phyloP scores from a whole-genome alignment of 169 alveolate species.

The Plasmodium knowlesi region DNA sequence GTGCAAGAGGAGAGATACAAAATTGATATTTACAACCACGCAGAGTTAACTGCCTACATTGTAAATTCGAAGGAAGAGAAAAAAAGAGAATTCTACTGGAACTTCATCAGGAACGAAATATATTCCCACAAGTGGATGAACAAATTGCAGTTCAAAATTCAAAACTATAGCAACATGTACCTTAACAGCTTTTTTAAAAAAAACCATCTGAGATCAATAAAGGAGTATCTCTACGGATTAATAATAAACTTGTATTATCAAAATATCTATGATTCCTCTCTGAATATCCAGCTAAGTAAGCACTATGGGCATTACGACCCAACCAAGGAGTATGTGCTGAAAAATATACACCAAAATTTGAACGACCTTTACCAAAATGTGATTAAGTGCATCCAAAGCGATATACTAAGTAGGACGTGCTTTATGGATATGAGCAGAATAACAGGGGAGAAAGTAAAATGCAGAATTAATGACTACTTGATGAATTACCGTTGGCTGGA shows the following conservation, averaged over 20 bases:
- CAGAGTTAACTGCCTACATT: conserved; percentile 59
- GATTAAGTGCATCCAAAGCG: conserved; percentile 9
- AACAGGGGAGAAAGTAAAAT: conserved; percentile 4
- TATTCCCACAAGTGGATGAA: conserved; percentile 69
- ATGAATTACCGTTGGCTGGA: conserved; percentile 63
- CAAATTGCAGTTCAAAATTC: conserved; percentile 57
- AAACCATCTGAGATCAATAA: conserved; percentile 11
- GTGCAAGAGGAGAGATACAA: conserved; percentile 39
- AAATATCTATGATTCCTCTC: conserved; percentile 52
- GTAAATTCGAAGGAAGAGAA: conserved; percentile 72
- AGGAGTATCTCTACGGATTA: conserved; percentile 25
- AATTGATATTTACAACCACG: conserved; percentile 57
- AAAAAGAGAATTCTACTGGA: conserved; percentile 59
- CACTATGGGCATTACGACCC: conserved; percentile 46
- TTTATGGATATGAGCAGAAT: not conserved
- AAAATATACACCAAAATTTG: conserved; percentile 30
- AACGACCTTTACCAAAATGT: conserved; percentile 38
- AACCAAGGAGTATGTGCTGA: conserved; percentile 7
- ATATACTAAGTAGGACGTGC: conserved; percentile 12
- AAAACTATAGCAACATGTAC: conserved; percentile 55
- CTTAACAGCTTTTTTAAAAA: conserved; percentile 45
- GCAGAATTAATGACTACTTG: conserved; percentile 41
- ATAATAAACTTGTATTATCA: conserved; percentile 41
- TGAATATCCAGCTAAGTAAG: conserved; percentile 22
- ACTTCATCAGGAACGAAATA: conserved; percentile 71